Evolutionary conservation across 441 rosid species (phyloP), one percentile per base, ranked within the genome.

Genomic region (Biscutella laevigata): DNA sequence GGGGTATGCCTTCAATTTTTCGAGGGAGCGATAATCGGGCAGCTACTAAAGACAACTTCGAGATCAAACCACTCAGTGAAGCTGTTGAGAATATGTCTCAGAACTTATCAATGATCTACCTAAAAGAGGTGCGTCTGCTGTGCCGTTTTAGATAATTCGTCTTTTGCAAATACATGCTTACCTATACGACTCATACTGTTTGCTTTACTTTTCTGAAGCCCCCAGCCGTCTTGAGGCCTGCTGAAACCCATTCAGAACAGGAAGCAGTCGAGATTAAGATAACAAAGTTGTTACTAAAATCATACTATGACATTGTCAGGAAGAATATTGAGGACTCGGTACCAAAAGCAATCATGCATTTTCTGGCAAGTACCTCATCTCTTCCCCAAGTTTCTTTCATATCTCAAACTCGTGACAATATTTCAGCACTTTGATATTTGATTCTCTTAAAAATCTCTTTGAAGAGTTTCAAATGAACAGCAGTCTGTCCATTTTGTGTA

Each of bases 271-370:
- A 92, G 72, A 86, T 88, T 68, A 65, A 72, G 11, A 73, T 86
- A 42, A 92, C 89, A 10, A 92, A 86, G 67, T 68, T 81, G 58
- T 79, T 88, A 21, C 72, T 92, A 69, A 77, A 76, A 71, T 92
- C 98, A 7, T 91, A 88, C 68, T 91, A 88, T 20, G 88, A 91
- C 71, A 88, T 91, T 70, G 96, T 84, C 20, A 70, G 99, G 69
- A 92, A 82, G 82, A 88, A 88, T 71, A 67, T 86, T 2, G 95
- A 88, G 72, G 97, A 92, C 61, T 69, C 71, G 15, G 65, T 88
- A 22, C 97, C 99, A 4, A 92, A 92, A 77, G 92, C 97, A 47
- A 81, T 92, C 60, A 92, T 92, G 88, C 99, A 86, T 68, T 92
- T 92, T 71, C 78, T 92, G 95, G 97, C 68, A 70, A 77, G 54